These are phyloP conservation scores for Plasmopara viticola DNA, from an alignment of 352 stramenopile genomes.

Conservation along the genomic window DNA sequence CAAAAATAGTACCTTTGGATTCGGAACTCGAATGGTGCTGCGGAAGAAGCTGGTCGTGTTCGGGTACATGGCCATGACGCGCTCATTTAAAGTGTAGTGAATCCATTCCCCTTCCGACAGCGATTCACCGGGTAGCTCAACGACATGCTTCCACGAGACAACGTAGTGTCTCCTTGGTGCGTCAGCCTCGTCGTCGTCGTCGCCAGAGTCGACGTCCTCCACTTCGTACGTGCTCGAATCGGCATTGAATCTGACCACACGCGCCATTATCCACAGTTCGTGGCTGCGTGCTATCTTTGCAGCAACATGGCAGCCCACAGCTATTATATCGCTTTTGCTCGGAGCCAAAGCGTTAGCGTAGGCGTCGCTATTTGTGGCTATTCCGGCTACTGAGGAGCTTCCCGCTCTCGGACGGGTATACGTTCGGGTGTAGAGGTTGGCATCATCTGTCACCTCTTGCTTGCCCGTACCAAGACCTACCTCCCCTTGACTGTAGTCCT, in stretches of 20 bases:
- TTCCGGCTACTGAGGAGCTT: conserved; percentile 6
- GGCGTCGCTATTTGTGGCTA: conserved; percentile 8
- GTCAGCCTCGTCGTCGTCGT: conserved; percentile 79
- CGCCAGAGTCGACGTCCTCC: conserved; percentile 88
- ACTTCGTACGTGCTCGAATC: conserved; percentile 93
- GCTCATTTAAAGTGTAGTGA: conserved; percentile 81
- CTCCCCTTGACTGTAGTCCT: conserved; percentile 36
- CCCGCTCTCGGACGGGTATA: conserved; percentile 23
- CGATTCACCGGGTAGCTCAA: conserved; percentile 83
- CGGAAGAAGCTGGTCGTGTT: conserved; percentile 97
- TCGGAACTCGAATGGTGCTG: conserved; percentile 87
- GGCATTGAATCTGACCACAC: conserved; percentile 83
- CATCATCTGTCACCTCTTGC: conserved; percentile 17
- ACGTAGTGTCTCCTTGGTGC: conserved; percentile 48
- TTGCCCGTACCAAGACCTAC: conserved; percentile 21
- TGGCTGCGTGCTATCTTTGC: conserved; percentile 73
- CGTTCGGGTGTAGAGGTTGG: conserved; percentile 29
- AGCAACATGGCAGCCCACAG: conserved; percentile 49
- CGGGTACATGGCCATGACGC: conserved; percentile 96
- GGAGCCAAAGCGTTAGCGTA: conserved; percentile 16
- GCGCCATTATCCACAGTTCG: conserved; percentile 90
- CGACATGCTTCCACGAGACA: conserved; percentile 75
- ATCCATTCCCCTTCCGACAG: conserved; percentile 65
- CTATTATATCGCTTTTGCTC: conserved; percentile 35
- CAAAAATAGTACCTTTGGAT: conserved; percentile 51